Conservation (phyloP, 768 basidiomycete species). For the Amyloporia xantha region DNA sequence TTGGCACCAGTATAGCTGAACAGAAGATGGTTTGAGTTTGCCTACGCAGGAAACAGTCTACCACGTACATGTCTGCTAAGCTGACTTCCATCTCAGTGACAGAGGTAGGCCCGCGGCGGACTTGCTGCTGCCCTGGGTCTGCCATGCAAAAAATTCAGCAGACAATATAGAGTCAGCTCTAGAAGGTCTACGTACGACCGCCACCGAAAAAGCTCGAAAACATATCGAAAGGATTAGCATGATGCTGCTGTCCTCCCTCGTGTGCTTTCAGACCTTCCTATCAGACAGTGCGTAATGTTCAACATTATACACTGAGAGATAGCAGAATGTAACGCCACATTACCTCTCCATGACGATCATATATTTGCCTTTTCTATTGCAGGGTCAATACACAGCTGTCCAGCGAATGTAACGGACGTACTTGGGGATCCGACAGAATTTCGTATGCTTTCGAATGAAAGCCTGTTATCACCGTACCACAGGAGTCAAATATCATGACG, state of each 20-base stretch:
- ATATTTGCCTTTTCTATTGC: slow-evolving; percentile 83
- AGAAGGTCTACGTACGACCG: slow-evolving; percentile 45
- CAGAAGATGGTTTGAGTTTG: slow-evolving; percentile 3
- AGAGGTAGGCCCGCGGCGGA: slow-evolving; percentile 68
- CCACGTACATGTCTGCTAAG: slow-evolving; percentile 70
- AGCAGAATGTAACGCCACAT: background rate
- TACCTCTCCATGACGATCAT: slow-evolving; percentile 90
- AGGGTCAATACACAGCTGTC: background rate
- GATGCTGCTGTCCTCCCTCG: slow-evolving; percentile 71
- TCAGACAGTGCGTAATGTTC: background rate
- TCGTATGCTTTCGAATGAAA: slow-evolving; percentile 65
- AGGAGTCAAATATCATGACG: background rate
- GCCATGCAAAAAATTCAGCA: too few species aligned
- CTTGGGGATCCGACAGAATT: slow-evolving; percentile 81
- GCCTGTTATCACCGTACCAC: background rate
- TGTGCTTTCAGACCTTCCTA: slow-evolving; percentile 90
- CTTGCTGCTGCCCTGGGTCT: slow-evolving; percentile 52
- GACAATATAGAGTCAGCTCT: background rate
- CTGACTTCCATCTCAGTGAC: slow-evolving; percentile 81
- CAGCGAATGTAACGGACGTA: slow-evolving; percentile 27
- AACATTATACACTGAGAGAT: background rate
- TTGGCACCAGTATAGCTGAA: slow-evolving; percentile 75
- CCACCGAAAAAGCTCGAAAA: slow-evolving; percentile 91
- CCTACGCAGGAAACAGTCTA: slow-evolving; percentile 2
- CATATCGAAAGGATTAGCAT: slow-evolving; percentile 88